A percentile compares a stretch with the other conserved stretches of the same genome.
phyloP scores from a whole-genome alignment of 345 rosid genomes.

The Melaleuca quinquenervia region DNA sequence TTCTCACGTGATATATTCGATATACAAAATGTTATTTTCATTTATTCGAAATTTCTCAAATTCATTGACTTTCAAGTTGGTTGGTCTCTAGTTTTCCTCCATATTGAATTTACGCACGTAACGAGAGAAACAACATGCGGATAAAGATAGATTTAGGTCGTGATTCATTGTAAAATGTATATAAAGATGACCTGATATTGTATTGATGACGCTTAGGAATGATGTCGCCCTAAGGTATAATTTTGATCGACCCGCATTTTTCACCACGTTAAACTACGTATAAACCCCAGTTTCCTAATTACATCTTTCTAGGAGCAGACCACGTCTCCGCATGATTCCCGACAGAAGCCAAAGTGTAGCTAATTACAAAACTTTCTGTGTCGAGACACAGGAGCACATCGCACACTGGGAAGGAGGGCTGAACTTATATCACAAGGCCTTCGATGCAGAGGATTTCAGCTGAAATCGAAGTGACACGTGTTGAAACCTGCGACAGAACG shows the following conservation, averaged over 20 bases:
- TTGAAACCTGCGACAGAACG: background rate
- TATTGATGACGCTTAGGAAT: fast-evolving
- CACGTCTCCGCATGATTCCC: background rate
- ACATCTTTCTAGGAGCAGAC: background rate
- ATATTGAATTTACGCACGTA: no score
- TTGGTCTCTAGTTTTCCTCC: fast-evolving
- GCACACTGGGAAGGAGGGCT: background rate
- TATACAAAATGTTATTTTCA: background rate
- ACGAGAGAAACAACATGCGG: no score
- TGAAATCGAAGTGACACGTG: background rate
- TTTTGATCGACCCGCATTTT: fast-evolving
- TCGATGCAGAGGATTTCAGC: background rate
- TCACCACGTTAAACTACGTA: background rate
- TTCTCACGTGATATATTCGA: fast-evolving
- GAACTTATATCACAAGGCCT: background rate
- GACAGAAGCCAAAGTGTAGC: background rate
- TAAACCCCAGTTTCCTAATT: background rate
- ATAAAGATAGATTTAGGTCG: background rate
- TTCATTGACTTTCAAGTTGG: fast-evolving
- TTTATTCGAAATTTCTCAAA: fast-evolving
- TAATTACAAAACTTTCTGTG: background rate
- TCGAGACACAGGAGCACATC: background rate
- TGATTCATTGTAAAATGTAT: background rate
- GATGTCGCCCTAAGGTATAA: background rate
- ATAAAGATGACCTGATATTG: background rate